Conservation (phyloP, 352 stramenopile genomes). For the Pythium dissotocum region DNA sequence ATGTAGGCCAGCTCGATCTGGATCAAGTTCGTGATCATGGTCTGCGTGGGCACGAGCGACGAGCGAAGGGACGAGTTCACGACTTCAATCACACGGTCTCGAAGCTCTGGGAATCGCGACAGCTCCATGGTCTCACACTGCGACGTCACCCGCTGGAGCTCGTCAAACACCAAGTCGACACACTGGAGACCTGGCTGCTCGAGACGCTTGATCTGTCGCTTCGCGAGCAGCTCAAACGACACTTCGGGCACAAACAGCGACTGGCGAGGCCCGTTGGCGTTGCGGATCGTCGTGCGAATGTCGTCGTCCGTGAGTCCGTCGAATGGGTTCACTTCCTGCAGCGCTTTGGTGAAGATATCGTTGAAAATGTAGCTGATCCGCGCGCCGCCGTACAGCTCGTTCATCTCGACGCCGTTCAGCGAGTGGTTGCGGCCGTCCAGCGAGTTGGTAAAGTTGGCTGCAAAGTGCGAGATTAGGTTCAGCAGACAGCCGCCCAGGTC, state of each 20-base stretch:
- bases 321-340: constrained; percentile 94
- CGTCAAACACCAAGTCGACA: constrained; percentile 98
- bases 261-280: constrained; percentile 96
- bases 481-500: constrained; percentile 94
- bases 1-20: constrained; percentile 99
- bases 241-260: constrained; percentile 99
- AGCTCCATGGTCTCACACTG: constrained; percentile 96
- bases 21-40: constrained; percentile 98
- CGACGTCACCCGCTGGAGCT: constrained; percentile 95
- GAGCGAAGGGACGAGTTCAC: constrained; percentile 89
- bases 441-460: constrained; percentile 89
- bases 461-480: constrained; percentile 93
- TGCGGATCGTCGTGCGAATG: constrained; percentile 98
- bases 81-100: constrained; percentile 95
- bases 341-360: constrained; percentile 92
- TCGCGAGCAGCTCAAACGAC: constrained; percentile 97
- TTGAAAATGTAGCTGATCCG: constrained; percentile 99
- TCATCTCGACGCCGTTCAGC: constrained; percentile 79
- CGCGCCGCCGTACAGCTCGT: constrained; percentile 95
- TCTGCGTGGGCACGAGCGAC: constrained; percentile 75
- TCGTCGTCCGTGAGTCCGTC: constrained; percentile 98
- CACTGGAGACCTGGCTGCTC: constrained; percentile 96
- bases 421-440: constrained; percentile 86
- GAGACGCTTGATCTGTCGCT: constrained; percentile 96
- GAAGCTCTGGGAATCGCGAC: constrained; percentile 93